Percentiles rank a stretch among this genome's conserved stretches.
phyloP scores from a whole-genome alignment of 768 basidiomycete genomes.

The Amanita muscaria region DNA sequence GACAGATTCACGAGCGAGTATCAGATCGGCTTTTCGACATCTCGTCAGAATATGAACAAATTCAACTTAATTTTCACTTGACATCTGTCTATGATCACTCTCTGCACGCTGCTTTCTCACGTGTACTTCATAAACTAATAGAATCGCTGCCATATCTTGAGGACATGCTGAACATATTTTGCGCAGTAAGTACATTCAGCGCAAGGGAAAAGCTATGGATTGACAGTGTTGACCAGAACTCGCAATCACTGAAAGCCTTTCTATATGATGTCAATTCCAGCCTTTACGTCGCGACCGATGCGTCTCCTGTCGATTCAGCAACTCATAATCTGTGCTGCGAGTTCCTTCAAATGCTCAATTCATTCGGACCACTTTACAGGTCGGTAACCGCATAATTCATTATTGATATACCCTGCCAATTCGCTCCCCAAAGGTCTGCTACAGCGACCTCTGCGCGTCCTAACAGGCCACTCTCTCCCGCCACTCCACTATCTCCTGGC shows the following conservation, averaged over 20 bases:
- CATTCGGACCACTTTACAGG: conserved; percentile 84
- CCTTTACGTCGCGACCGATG: conserved; percentile 90
- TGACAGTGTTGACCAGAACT: conserved; percentile 47
- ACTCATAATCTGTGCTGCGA: conserved; percentile 89
- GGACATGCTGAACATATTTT: conserved; percentile 79
- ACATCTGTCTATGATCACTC: conserved; percentile 93
- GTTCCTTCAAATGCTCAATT: conserved; percentile 79
- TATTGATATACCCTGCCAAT: background rate
- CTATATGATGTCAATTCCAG: conserved; percentile 81
- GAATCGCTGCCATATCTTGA: conserved; percentile 82
- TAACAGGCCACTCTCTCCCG: conserved; percentile 17
- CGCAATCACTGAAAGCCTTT: conserved; percentile 89
- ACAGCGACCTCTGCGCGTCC: conserved; percentile 21
- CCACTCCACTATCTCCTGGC: conserved; percentile 20
- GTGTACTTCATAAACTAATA: conserved; percentile 79
- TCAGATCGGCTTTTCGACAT: conserved; percentile 75
- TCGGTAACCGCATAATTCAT: conserved; percentile 21
- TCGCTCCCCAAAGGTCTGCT: conserved; percentile 19
- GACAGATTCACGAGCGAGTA: conserved; percentile 83
- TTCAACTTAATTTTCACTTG: conserved; percentile 79
- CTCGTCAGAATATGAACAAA: conserved; percentile 65
- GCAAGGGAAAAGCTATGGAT: conserved; percentile 2
- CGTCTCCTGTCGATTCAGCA: conserved; percentile 81
- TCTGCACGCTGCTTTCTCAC: conserved; percentile 86
- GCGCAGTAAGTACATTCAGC: conserved; percentile 40